phyloP scores from a whole-genome alignment of 169 alveolate genomes.

The Perkinsus olseni region DNA sequence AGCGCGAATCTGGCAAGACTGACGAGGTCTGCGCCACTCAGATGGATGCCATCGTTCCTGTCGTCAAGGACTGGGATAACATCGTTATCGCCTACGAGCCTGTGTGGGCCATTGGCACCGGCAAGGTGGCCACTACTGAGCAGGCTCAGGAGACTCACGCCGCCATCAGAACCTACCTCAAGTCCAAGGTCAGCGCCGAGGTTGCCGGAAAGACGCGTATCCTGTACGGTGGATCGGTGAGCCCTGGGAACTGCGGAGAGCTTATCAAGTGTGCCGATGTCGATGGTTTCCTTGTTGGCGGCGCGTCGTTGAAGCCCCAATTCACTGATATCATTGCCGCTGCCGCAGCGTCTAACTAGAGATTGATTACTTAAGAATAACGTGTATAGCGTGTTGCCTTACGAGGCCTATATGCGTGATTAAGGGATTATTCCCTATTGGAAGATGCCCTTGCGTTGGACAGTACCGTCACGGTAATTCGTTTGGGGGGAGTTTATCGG shows the following conservation, averaged over 20 bases:
- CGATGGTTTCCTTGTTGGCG: constrained; percentile 99
- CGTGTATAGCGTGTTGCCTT: too few species aligned
- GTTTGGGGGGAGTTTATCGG: too few species aligned
- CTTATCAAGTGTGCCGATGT: constrained; percentile 79
- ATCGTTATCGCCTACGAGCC: constrained; percentile 98
- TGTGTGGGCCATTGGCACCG: constrained; percentile 99
- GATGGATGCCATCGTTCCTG: constrained; percentile 55
- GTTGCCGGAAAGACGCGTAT: constrained; percentile 78
- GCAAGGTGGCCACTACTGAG: constrained; percentile 90
- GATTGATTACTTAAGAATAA: background rate
- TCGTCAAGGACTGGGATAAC: constrained; percentile 68
- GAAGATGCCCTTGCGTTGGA: background rate
- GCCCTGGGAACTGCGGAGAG: constrained; percentile 84
- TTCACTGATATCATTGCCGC: constrained; percentile 84
- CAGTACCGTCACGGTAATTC: background rate
- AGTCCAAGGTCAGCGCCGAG: constrained; percentile 60
- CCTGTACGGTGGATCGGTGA: constrained; percentile 98
- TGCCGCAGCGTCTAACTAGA: constrained; percentile 25
- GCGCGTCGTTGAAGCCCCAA: constrained; percentile 92
- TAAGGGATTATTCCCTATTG: background rate
- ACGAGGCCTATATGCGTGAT: background rate
- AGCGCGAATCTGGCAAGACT: constrained; percentile 86
- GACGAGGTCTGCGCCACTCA: constrained; percentile 80
- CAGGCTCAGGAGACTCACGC: constrained; percentile 93
- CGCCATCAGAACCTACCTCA: constrained; percentile 65